A percentile compares a stretch with the other conserved stretches of the same genome.
Conservation (phyloP, 164 flowering plant species). For the Taxillus chinensis region DNA sequence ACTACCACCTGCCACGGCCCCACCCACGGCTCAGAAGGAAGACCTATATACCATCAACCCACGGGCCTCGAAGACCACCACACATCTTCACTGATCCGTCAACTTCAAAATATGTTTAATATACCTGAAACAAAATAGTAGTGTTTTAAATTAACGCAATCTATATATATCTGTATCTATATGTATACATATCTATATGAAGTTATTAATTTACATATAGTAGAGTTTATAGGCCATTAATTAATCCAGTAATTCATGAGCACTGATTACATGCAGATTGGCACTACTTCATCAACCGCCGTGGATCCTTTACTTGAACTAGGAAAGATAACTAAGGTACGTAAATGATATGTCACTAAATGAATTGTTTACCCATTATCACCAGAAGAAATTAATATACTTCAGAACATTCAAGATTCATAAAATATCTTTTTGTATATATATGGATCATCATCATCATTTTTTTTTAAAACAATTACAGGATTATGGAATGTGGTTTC, state of each 20-base stretch:
- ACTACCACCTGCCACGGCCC: no score
- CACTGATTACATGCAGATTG: slow-evolving; percentile 46
- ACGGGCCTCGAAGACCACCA: no score
- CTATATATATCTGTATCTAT: no score
- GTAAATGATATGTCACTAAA: slow-evolving; percentile 2
- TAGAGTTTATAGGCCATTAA: neutral
- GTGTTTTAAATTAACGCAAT: no score
- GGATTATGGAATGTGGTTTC: slow-evolving; percentile 75
- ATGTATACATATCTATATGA: no score
- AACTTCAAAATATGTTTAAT: no score
- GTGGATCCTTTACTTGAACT: slow-evolving; percentile 73
- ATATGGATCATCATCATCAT: neutral
- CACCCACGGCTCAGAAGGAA: no score
- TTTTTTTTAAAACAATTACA: slow-evolving; percentile 11
- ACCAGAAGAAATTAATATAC: neutral
- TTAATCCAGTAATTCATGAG: slow-evolving; percentile 3
- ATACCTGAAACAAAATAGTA: no score
- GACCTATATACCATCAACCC: no score
- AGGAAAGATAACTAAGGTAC: slow-evolving; percentile 75
- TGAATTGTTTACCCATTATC: neutral
- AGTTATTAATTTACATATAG: no score
- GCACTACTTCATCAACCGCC: slow-evolving; percentile 92
- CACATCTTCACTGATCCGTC: no score
- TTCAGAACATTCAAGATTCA: neutral
- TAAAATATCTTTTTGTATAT: neutral